Conservation (phyloP, 2,329 filamentous ascomycete species). For the Zasmidium angulare region DNA sequence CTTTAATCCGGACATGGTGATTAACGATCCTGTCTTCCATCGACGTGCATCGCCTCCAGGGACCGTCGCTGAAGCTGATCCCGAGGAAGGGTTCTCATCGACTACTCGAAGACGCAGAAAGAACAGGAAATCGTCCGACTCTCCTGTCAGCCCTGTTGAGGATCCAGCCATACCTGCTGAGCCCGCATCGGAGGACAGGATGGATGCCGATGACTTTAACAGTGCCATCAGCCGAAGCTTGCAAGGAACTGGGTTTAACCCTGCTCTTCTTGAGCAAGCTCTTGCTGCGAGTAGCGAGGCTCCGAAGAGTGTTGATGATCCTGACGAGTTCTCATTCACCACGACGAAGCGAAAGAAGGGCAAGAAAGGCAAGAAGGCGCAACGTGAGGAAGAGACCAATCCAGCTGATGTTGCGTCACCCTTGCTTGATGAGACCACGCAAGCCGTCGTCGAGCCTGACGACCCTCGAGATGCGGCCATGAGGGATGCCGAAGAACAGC, state of each 20-base stretch:
- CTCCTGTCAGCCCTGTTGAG: not conserved
- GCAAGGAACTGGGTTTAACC: conserved; percentile 35
- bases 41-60: conserved; percentile 36
- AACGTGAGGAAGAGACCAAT: not conserved
- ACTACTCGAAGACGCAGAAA: conserved; percentile 36
- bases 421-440: not conserved
- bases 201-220: conserved; percentile 32
- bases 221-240: conserved; percentile 38
- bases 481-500: not conserved
- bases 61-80: conserved; percentile 33
- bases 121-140: conserved; percentile 33
- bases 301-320: conserved; percentile 21
- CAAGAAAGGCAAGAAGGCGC: conserved; percentile 47
- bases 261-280: conserved; percentile 38
- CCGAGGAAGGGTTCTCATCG: conserved; percentile 28
- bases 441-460: not conserved
- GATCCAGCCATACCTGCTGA: not conserved
- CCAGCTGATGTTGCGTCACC: not conserved
- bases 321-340: conserved; percentile 34
- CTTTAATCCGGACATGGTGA: conserved; percentile 47
- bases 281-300: conserved; percentile 32
- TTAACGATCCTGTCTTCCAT: conserved; percentile 42
- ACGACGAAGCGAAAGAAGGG: conserved; percentile 45
- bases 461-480: not conserved
- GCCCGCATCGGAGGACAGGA: conserved; percentile 1